phyloP scores from a whole-genome alignment of 2,329 filamentous ascomycete genomes.

The Aspergillus sp. region DNA sequence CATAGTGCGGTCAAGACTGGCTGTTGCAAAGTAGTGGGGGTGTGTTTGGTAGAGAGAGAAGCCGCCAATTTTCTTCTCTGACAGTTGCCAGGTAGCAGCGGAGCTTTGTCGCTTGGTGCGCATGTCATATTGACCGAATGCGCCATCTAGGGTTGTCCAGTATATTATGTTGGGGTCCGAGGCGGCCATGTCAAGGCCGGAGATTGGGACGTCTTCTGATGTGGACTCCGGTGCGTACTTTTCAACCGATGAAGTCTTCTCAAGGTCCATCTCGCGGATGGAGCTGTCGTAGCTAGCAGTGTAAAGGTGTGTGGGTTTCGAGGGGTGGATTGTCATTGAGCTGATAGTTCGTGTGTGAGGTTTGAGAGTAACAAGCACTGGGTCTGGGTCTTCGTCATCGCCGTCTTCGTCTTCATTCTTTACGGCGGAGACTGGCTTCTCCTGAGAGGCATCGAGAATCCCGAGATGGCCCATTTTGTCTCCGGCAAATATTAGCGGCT shows the following conservation, averaged over 20 bases:
- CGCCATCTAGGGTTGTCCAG: conserved; percentile 83
- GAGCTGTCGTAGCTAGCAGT: conserved; percentile 92
- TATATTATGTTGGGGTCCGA: conserved; percentile 72
- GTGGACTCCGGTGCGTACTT: conserved; percentile 73
- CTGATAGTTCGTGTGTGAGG: conserved; percentile 86
- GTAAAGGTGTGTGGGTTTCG: conserved; percentile 73
- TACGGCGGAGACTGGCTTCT: conserved; percentile 41
- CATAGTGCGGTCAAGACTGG: conserved; percentile 82
- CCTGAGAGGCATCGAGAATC: conserved; percentile 72
- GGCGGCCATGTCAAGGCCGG: conserved; percentile 75
- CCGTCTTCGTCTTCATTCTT: conserved; percentile 60
- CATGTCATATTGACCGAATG: conserved; percentile 77
- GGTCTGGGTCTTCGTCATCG: conserved; percentile 65
- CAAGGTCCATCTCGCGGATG: conserved; percentile 81
- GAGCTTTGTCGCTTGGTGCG: conserved; percentile 57
- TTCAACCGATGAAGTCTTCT: conserved; percentile 75
- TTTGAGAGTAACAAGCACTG: conserved; percentile 85
- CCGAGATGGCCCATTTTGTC: conserved; percentile 92
- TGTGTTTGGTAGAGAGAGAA: conserved; percentile 80
- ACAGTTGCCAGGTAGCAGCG: conserved; percentile 70
- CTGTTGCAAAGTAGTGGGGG: conserved; percentile 82
- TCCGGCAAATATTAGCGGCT: conserved; percentile 86
- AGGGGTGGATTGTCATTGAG: conserved; percentile 74
- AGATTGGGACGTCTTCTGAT: conserved; percentile 74
- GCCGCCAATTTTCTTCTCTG: conserved; percentile 93